Evolutionary conservation across 2,329 filamentous ascomycete genomes (phyloP).

Genomic region (Penicillium sp.): DNA sequence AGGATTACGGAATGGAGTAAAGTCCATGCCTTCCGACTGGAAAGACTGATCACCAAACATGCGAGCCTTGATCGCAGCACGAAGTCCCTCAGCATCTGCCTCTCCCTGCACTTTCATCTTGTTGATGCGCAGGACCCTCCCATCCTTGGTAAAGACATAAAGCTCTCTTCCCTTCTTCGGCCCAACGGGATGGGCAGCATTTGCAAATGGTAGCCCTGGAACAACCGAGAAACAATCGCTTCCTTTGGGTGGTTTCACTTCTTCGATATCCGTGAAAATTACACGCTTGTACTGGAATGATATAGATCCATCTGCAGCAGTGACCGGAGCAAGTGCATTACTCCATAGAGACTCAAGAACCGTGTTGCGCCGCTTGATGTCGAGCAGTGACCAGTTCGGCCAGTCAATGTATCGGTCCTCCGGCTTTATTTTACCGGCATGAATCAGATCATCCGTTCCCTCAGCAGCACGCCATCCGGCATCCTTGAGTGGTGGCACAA

Average conservation of each 20-base stretch:
- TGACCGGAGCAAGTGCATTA: conserved; percentile 30
- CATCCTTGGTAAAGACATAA: conserved; percentile 40
- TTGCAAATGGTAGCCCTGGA: conserved; percentile 40
- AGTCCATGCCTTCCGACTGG: conserved; percentile 22
- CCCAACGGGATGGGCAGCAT: conserved; percentile 26
- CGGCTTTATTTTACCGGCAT: conserved; percentile 73
- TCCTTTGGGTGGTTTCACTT: conserved; percentile 27
- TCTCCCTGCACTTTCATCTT: conserved; percentile 44
- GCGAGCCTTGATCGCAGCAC: conserved; percentile 41
- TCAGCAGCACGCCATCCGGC: conserved; percentile 28
- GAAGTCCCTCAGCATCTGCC: conserved; percentile 34
- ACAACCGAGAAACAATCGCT: conserved; percentile 28
- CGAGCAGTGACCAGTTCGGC: conserved; percentile 51
- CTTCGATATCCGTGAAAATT: conserved; percentile 39
- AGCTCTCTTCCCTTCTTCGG: conserved; percentile 29
- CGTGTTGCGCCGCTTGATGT: conserved; percentile 57
- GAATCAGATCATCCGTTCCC: conserved; percentile 33
- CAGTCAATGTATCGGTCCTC: conserved; percentile 65
- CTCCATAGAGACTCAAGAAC: conserved; percentile 70
- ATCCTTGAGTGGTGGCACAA: conserved; percentile 60
- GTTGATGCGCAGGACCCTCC: conserved; percentile 36
- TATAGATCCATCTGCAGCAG: conserved; percentile 11
- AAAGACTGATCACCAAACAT: conserved; percentile 36
- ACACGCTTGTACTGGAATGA: conserved; percentile 34
- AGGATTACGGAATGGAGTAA: conserved; percentile 36